Percentiles rank a stretch among this genome's conserved stretches.
These are phyloP conservation scores for Ramaria sp. DNA, from an alignment of 768 basidiomycete genomes.

Conservation along the genomic window DNA sequence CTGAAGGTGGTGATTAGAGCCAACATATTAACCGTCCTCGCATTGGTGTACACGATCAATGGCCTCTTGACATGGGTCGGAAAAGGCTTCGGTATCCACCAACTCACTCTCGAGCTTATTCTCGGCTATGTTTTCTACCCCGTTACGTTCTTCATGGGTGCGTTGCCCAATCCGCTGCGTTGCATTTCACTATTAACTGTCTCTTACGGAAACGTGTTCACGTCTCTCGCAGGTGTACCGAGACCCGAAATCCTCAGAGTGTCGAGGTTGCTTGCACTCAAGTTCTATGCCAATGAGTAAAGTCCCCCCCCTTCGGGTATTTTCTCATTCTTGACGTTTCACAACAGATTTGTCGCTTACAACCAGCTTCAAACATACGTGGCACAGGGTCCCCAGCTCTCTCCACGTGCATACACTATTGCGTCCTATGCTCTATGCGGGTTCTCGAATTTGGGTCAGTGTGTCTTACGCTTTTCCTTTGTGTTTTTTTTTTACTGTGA, in stretches of 20 bases:
- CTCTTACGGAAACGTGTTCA: background rate
- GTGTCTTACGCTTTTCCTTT: background rate
- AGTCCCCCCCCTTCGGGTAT: slow-evolving; percentile 24
- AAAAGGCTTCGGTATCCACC: slow-evolving; percentile 71
- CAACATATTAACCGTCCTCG: slow-evolving; percentile 77
- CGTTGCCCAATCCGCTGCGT: background rate
- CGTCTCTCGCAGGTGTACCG: slow-evolving; percentile 45
- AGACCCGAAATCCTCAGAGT: slow-evolving; percentile 73
- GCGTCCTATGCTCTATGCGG: slow-evolving; percentile 84
- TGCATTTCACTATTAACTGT: background rate
- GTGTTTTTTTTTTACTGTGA: background rate
- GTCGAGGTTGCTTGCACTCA: slow-evolving; percentile 72
- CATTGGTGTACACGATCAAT: slow-evolving; percentile 73
- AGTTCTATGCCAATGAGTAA: slow-evolving; percentile 83
- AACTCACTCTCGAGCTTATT: slow-evolving; percentile 74
- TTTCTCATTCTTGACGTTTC: background rate
- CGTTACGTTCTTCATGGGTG: slow-evolving; percentile 61
- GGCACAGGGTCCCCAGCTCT: slow-evolving; percentile 39
- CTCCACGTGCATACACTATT: slow-evolving; percentile 68
- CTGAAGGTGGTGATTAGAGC: slow-evolving; percentile 31
- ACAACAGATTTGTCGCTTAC: slow-evolving; percentile 19
- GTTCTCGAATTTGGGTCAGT: slow-evolving; percentile 61
- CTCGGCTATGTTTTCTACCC: slow-evolving; percentile 87
- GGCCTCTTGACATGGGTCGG: slow-evolving; percentile 86
- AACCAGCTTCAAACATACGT: slow-evolving; percentile 38